Evolutionary conservation across 78 protist genomes (phyloP).

Genomic region (Mantamonas sphyraenae): DNA sequence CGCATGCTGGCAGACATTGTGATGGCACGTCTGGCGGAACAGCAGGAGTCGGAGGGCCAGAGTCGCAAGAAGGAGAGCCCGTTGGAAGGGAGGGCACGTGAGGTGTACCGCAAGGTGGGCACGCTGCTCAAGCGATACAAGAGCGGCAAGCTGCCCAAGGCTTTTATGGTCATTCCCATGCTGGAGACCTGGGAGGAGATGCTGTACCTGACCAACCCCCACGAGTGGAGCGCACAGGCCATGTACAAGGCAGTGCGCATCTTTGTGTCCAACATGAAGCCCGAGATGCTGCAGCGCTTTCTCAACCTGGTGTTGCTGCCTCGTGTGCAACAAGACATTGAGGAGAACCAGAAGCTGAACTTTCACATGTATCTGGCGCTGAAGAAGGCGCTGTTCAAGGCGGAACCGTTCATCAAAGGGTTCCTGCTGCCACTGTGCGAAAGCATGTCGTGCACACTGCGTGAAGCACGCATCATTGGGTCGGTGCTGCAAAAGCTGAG

Average conservation of each 20-base stretch:
- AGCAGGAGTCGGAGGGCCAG: slow-evolving; percentile 17
- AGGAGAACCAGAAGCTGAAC: slow-evolving; percentile 66
- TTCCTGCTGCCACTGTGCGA: slow-evolving; percentile 84
- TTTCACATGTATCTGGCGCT: slow-evolving; percentile 79
- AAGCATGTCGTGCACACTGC: slow-evolving; percentile 28
- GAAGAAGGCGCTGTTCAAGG: slow-evolving; percentile 76
- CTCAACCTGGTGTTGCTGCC: slow-evolving; percentile 87
- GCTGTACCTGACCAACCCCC: slow-evolving; percentile 82
- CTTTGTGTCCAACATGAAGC: slow-evolving; percentile 72
- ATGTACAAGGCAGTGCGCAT: slow-evolving; percentile 68
- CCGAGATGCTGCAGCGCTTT: slow-evolving; percentile 79
- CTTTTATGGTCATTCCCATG: slow-evolving; percentile 82
- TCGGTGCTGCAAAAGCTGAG: slow-evolving; percentile 48
- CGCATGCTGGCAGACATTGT: slow-evolving; percentile 66
- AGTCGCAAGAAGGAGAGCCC: neutral
- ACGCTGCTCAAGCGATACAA: slow-evolving; percentile 57
- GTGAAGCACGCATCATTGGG: slow-evolving; percentile 58
- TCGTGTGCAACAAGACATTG: slow-evolving; percentile 66
- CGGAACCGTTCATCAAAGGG: slow-evolving; percentile 93
- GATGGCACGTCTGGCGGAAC: slow-evolving; percentile 44
- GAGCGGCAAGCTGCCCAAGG: slow-evolving; percentile 88
- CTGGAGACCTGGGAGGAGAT: slow-evolving; percentile 91
- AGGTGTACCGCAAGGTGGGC: slow-evolving; percentile 62
- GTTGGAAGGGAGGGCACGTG: neutral
- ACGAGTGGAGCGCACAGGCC: slow-evolving; percentile 76